Base-by-base conservation (phyloP, 345 rosid species). In the Excoecaria agallocha region DNA sequence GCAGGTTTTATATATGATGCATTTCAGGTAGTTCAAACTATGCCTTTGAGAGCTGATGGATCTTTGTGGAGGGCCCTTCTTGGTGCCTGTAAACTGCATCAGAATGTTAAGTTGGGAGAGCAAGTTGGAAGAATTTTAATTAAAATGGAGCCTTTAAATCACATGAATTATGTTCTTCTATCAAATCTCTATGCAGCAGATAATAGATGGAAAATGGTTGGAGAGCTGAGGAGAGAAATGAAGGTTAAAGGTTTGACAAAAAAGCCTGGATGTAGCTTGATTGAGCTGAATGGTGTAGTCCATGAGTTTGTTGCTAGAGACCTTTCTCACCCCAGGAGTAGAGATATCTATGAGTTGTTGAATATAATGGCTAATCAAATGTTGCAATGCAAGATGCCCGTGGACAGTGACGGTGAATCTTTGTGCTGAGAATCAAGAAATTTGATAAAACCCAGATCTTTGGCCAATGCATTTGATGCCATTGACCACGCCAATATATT, bases 131-230 rank as follows among this genome's bases (percentile, higher is more conserved):
- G 63, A 51, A 76, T 60, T 69, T 54, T 76, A 12, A 76, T 76
- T 16, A 48, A 41, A 74, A 60, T 69, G 74, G 79, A 76, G 45
- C 79, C 79, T 6, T 39, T 24, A 51, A 76, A 76, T 62, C 63
- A 76, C 48, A 69, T 69, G 68, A 76, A 76, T 67, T 76, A 76
- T n/a, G 79, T 76, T 52, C 79, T 76, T 70, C n/a, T 76, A 41
- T 69, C 79, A 12, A 76, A 69, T 62, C 19, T 69, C 3, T 69
- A 70, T 69, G 79, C 79, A 38, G 59, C 20, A 62, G 69, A n/a
- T 69, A 61, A 69, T 63, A 69, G 64, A 69, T 69, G 79, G 74
- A 74, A 69, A 22, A 51, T 45, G 45, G 74, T 68, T 25, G 69
- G 56, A 30, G 46, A 76, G 35, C 49, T 69, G 63, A 76, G 79